Conservation (phyloP, 768 basidiomycete genomes). For the Pisolithus orientalis region DNA sequence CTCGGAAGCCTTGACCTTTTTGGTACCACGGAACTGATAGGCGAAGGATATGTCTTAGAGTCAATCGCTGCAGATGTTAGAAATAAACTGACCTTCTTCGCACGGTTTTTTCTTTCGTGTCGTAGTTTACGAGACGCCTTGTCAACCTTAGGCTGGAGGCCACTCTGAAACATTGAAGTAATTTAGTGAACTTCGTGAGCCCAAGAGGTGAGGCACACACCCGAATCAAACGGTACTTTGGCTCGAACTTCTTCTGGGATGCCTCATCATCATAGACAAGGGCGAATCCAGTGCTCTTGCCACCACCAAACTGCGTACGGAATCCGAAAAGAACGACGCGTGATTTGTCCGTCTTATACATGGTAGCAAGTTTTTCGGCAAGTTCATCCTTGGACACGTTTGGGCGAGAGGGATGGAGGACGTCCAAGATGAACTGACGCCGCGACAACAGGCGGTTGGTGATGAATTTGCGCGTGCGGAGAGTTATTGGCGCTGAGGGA, state of each 20-base stretch:
- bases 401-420: constrained; percentile 91
- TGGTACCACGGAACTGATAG: constrained; percentile 83
- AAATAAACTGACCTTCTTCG: constrained; percentile 79
- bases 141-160: constrained; percentile 70
- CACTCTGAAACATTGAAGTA: constrained; percentile 41
- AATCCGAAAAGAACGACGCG: constrained; percentile 94
- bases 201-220: constrained; percentile 44
- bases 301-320: constrained; percentile 96
- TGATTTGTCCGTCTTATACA: constrained; percentile 91
- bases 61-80: neutral
- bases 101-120: constrained; percentile 99
- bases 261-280: constrained; percentile 96
- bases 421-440: constrained; percentile 92
- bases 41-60: constrained; percentile 11
- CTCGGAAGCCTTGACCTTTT: constrained; percentile 91
- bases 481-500: constrained; percentile 78
- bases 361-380: constrained; percentile 80
- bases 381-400: constrained; percentile 93
- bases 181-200: constrained; percentile 1
- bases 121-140: constrained; percentile 94
- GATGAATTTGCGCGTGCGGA: constrained; percentile 98
- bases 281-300: constrained; percentile 93
- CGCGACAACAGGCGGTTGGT: constrained; percentile 96
- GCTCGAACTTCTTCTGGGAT: constrained; percentile 95
- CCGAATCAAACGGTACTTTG: constrained; percentile 88